Evolutionary conservation across 2,329 filamentous ascomycete genomes (phyloP).

Genomic region (Colletotrichum trifolii): DNA sequence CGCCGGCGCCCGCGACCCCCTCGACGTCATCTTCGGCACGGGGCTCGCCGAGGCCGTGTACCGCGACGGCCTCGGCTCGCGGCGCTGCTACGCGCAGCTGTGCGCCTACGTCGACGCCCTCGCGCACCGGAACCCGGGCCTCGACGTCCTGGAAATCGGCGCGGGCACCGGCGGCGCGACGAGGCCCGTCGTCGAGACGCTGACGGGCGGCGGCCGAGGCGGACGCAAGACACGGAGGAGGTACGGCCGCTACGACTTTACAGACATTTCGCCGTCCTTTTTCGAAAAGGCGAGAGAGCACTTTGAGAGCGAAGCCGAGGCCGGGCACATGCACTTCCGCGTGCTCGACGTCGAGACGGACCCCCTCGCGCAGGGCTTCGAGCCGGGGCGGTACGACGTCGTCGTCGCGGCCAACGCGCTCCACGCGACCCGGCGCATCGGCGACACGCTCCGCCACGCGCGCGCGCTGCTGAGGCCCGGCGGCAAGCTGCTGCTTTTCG

Average conservation of each 20-base stretch:
- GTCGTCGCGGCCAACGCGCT: slow-evolving; percentile 46
- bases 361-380: slow-evolving; percentile 42
- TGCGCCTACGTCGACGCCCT: slow-evolving; percentile 40
- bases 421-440: slow-evolving; percentile 44
- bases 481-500: slow-evolving; percentile 46
- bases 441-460: slow-evolving; percentile 41
- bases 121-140: slow-evolving; percentile 45
- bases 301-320: slow-evolving; percentile 39
- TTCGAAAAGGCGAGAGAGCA: slow-evolving; percentile 46
- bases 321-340: slow-evolving; percentile 45
- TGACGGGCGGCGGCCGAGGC: slow-evolving; percentile 20
- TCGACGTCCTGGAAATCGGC: slow-evolving; percentile 51
- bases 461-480: slow-evolving; percentile 44
- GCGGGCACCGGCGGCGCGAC: slow-evolving; percentile 49
- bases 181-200: slow-evolving; percentile 38
- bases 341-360: slow-evolving; percentile 49
- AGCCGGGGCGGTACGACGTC: slow-evolving; percentile 41
- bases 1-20: slow-evolving; percentile 41
- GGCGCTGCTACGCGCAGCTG: slow-evolving; percentile 36
- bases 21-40: slow-evolving; percentile 44
- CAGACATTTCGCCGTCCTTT: slow-evolving; percentile 53
- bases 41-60: slow-evolving; percentile 42
- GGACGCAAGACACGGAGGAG: slow-evolving; percentile 26
- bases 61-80: slow-evolving; percentile 38
- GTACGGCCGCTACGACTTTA: slow-evolving; percentile 47